Percentiles rank a stretch among this genome's conserved stretches.
Evolutionary conservation across 129 eudicot genomes (phyloP).

Genomic region (Flaveria ramosissima): DNA sequence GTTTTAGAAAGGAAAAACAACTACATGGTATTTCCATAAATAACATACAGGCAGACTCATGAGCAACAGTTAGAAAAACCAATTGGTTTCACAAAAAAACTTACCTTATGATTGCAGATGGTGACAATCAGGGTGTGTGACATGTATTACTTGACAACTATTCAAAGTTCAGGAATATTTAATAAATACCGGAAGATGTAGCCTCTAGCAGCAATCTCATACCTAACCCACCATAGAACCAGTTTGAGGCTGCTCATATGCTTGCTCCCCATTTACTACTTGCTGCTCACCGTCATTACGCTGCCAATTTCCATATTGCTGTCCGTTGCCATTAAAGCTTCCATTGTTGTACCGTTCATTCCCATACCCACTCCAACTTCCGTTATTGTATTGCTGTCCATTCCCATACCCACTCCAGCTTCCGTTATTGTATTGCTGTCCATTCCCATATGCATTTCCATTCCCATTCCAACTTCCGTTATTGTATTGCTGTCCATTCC

Average conservation of each 20-base stretch:
- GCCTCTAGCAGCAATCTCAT: slow-evolving; percentile 6
- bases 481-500: slow-evolving; percentile 1
- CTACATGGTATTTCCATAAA: background rate
- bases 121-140: slow-evolving; percentile 18
- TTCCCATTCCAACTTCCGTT: slow-evolving; percentile 4
- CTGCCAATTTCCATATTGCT: background rate
- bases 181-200: slow-evolving; percentile 26
- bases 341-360: background rate
- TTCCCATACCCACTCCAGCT: slow-evolving; percentile 1
- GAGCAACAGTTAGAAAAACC: slow-evolving; percentile 17
- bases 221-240: slow-evolving; percentile 29
- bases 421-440: background rate
- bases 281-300: slow-evolving; percentile 14
- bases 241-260: slow-evolving; percentile 29
- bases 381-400: background rate
- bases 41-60: slow-evolving; percentile 14
- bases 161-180: slow-evolving; percentile 5
- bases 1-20: slow-evolving; percentile 3
- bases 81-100: slow-evolving; percentile 19
- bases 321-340: background rate
- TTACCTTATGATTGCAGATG: slow-evolving; percentile 8
- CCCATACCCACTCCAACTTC: background rate
- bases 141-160: slow-evolving; percentile 22
- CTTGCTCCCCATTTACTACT: slow-evolving; percentile 29
- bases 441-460: background rate